These are phyloP conservation scores for Leptodontidium sp. DNA, from an alignment of 2,329 filamentous ascomycete species.

Conservation along the genomic window DNA sequence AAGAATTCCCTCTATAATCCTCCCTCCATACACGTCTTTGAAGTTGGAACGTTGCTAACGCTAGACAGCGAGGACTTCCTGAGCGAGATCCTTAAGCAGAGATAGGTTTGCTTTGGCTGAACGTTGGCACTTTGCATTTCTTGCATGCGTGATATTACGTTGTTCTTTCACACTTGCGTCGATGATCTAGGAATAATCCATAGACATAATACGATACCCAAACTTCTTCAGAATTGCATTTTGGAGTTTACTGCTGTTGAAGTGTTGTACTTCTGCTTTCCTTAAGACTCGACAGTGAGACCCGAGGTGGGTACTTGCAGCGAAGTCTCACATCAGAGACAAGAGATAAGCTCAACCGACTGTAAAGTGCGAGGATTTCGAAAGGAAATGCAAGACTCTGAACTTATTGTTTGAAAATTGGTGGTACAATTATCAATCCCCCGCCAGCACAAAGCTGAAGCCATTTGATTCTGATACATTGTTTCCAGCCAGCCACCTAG, in stretches of 20 bases:
- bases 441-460: not conserved
- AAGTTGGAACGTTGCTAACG: not conserved
- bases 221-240: constrained; percentile 12
- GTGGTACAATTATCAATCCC: not conserved
- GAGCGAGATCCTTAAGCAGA: constrained; percentile 45
- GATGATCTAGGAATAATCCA: constrained; percentile 23
- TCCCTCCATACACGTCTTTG: not conserved
- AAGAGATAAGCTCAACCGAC: not conserved
- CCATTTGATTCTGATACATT: not conserved
- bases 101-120: constrained; percentile 28
- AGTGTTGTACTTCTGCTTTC: not conserved
- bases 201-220: constrained; percentile 39
- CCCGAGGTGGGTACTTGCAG: not conserved
- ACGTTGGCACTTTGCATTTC: constrained; percentile 1
- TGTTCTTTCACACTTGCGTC: constrained; percentile 20
- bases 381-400: not conserved
- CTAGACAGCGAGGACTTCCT: constrained; percentile 45
- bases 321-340: not conserved
- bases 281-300: not conserved
- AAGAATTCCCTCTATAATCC: constrained; percentile 23
- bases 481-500: not conserved
- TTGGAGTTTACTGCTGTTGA: not conserved
- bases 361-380: not conserved
- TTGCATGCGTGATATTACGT: constrained; percentile 15
- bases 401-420: not conserved